phyloP scores from a whole-genome alignment of 345 rosid species.

The Brassica incana region DNA sequence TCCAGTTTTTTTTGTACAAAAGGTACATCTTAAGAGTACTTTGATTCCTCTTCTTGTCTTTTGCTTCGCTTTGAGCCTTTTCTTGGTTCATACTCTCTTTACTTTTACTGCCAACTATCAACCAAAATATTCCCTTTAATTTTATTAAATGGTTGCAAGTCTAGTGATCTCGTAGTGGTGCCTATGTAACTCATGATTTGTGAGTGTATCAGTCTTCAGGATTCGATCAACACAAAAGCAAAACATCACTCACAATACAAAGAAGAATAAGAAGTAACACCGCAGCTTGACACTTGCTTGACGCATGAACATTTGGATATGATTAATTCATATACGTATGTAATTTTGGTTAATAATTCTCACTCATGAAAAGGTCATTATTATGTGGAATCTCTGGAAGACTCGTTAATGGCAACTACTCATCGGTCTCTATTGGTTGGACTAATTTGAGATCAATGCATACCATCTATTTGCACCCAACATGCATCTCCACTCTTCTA shows the following conservation, averaged over 20 bases:
- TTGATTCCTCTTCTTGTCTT: constrained; percentile 26
- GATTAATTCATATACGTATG: background rate
- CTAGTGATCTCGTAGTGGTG: constrained; percentile 22
- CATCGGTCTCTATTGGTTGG: constrained; percentile 26
- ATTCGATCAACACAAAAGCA: constrained; percentile 22
- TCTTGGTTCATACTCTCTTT: constrained; percentile 21
- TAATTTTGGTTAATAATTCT: background rate
- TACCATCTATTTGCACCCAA: constrained; percentile 24
- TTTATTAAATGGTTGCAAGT: constrained; percentile 7
- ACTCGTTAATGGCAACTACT: background rate
- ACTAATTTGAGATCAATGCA: background rate
- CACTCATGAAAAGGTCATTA: background rate
- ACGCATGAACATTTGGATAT: background rate
- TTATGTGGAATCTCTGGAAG: background rate
- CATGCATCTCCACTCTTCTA: background rate
- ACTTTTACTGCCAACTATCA: constrained; percentile 32
- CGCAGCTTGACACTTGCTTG: constrained; percentile 2
- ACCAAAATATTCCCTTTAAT: constrained; percentile 14
- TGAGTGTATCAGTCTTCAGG: constrained; percentile 28
- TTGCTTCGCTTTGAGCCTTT: constrained; percentile 32
- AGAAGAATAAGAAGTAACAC: background rate
- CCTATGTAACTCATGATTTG: constrained; percentile 23
- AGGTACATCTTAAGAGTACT: constrained; percentile 34
- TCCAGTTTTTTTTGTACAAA: constrained; percentile 24
- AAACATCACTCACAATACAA: background rate